phyloP scores from a whole-genome alignment of 352 stramenopile species.

The Phytophthora chlamydospora region DNA sequence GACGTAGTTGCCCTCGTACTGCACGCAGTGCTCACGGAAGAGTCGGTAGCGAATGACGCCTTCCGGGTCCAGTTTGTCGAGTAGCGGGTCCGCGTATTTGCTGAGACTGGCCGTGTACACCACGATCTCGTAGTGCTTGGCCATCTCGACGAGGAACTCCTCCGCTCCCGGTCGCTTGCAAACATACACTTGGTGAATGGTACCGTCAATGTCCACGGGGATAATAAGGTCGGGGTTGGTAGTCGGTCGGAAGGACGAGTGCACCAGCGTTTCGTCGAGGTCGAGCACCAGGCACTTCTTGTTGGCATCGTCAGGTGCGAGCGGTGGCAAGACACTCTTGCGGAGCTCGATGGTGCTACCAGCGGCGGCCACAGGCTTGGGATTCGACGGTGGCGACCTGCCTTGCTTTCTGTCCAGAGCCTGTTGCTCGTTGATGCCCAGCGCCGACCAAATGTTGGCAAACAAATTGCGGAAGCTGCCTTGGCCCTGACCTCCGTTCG shows the following conservation, averaged over 20 bases:
- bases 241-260: conserved; percentile 96
- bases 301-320: conserved; percentile 51
- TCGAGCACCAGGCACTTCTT: conserved; percentile 95
- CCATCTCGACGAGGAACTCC: conserved; percentile 96
- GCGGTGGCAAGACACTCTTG: conserved; percentile 62
- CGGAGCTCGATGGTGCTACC: conserved; percentile 55
- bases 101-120: conserved; percentile 98
- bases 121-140: conserved; percentile 98
- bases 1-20: conserved; percentile 96
- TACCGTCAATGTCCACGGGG: conserved; percentile 95
- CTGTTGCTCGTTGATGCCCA: conserved; percentile 67
- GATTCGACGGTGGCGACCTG: conserved; percentile 28
- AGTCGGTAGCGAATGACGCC: conserved; percentile 90
- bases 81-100: conserved; percentile 97
- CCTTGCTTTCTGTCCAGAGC: conserved; percentile 36
- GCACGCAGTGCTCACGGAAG: conserved; percentile 95
- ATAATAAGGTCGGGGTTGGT: conserved; percentile 96
- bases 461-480: conserved; percentile 71
- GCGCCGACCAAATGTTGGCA: conserved; percentile 69
- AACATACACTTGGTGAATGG: conserved; percentile 90
- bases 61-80: conserved; percentile 96
- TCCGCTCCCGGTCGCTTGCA: conserved; percentile 94
- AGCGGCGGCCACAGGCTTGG: conserved; percentile 24
- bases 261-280: conserved; percentile 98
- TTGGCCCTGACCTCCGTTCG: conserved; percentile 29